These are phyloP conservation scores for Eucalyptus sideroxylon DNA, from an alignment of 345 rosid species.

Conservation along the genomic window DNA sequence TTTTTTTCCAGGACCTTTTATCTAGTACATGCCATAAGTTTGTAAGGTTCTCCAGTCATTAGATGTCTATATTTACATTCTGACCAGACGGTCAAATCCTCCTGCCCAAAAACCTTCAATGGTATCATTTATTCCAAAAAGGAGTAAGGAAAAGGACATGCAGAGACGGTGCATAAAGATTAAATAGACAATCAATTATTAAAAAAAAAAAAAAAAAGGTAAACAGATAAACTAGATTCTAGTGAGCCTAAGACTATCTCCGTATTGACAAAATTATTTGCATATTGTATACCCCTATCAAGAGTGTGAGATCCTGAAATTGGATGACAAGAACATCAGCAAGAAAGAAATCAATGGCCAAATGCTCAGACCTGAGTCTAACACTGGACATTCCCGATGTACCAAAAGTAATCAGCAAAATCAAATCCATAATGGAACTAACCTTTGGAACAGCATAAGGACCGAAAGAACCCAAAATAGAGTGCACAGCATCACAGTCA, in stretches of 20 bases:
- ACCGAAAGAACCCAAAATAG: neutral
- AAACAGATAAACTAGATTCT: neutral
- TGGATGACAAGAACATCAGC: neutral
- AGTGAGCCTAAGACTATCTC: neutral
- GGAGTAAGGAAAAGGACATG: neutral
- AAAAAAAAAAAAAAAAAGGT: neutral
- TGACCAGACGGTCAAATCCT: neutral
- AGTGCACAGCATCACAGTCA: neutral
- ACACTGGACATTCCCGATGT: neutral
- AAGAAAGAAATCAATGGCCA: neutral
- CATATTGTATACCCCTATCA: neutral
- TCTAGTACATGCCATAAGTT: neutral
- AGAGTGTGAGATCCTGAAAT: neutral
- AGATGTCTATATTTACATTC: neutral
- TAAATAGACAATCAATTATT: neutral
- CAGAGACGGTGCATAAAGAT: neutral
- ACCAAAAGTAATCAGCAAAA: neutral
- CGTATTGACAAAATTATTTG: neutral
- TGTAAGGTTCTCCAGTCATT: neutral
- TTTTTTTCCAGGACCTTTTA: neutral
- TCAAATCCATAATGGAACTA: neutral
- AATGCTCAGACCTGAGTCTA: neutral
- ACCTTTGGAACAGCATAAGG: neutral
- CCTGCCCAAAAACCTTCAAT: neutral
- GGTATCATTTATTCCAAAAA: neutral